Evolutionary conservation across 1,284 basidiomycete genomes (phyloP), one percentile per base, ranked within the genome.

Genomic region (Phlebopus sp.): DNA sequence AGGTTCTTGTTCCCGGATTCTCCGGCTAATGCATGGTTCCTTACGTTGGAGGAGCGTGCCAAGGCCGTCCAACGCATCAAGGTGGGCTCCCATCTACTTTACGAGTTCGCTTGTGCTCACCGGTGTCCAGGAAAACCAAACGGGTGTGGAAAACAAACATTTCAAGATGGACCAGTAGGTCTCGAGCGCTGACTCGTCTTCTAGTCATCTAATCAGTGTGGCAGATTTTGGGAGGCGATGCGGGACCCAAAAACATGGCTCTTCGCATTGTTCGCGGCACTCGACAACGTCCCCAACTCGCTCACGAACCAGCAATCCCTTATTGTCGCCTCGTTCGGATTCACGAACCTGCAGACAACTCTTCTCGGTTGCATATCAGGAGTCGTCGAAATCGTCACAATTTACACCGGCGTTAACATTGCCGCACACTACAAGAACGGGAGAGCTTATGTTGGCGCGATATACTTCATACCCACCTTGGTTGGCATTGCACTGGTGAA

Each of bases 91-190:
- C 43, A 11, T 13, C 32, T 41, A 31, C 43, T 14, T 37, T 21
- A 10, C 25, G 19, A 34, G 18, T 5, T 17, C 15, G n/a, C 15
- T 10, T 25, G 6, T 31, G 11, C 32, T 42, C 5, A 47, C 18
- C 18, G 2, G 21, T 39, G n/a, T 41, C 15, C 46, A 73, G 72
- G 68, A 69, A 60, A 84, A 84, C 55, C 82, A 85, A 73, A 76
- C 81, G 17, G 82, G 82, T 49, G 73, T 84, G 15, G 82, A 84
- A 64, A 84, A 83, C 62, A 84, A 86, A 64, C 72, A 72, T 41
- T 86, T 83, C 73, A 89, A 89, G 70, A 75, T 70, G 47, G 78
- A 84, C n/a, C 86, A 90, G 80, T 84, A 55, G 46, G 80, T 68
- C 18, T 32, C 6, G 21, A 39, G 6, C 37, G 36, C 29, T 25